Base-by-base conservation (phyloP, 2,329 filamentous ascomycete species). In the Fusarium bactridioides region DNA sequence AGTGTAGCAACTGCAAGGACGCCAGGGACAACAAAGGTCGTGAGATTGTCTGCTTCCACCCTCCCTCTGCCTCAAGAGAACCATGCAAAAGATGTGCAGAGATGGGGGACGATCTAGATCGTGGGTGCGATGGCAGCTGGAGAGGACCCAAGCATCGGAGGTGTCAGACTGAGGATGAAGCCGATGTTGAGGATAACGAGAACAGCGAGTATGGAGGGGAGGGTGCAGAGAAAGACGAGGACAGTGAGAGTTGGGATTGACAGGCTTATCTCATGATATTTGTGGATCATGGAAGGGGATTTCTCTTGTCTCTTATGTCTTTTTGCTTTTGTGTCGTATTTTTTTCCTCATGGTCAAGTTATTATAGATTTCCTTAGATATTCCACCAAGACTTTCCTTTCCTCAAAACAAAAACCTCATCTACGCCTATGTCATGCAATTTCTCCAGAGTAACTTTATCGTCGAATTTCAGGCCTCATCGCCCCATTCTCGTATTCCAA, bases 401-500 rank as follows among this genome's bases (percentile, higher is more conserved):
- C 8, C 47, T 51, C 47, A 15, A 4, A 25, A 10, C n/a, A 23
- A 48, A 48, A 25, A 19, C 9, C 47, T 51, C 16, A 35, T 33
- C 16, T 33, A 12, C 4, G 11, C 29, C 29, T 25, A 11, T 5
- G 6, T 15, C 4, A 10, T 23, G 29, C n/a, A 33, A 23, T 19
- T 33, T 15, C 29, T 19, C 9, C 11, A 33, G 4, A 33, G 47
- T 10, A 5, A 10, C 18, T 50, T 6, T 19, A 15, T 25, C 4
- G 11, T 19, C n/a, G n/a, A 25, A 8, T 27, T 29, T 78, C 64
- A 84, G 13, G 63, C 78, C 72, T 84, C 83, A 16, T 85, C 81
- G 3, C 79, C 80, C 12, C 76, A 61, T 1, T 76, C 61, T 4
- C 64, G 43, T 4, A 76, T 72, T 1, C 83, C 84, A 55, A 87